A percentile compares a stretch with the other conserved stretches of the same genome.
Evolutionary conservation across 2,329 filamentous ascomycete species (phyloP).

Genomic region (Beauveria sp.): DNA sequence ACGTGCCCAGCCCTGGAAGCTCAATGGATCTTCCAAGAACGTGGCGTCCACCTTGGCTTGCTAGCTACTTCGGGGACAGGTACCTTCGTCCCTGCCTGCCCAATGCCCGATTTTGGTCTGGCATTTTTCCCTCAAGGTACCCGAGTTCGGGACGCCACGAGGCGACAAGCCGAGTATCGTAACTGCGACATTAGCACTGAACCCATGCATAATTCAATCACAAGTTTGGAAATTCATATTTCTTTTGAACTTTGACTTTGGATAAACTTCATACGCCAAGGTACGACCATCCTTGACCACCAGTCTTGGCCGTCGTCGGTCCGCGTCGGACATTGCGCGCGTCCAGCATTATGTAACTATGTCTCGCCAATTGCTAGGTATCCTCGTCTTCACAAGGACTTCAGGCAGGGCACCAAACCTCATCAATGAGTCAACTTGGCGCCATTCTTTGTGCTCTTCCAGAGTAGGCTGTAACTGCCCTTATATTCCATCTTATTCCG

Average conservation of each 20-base stretch:
- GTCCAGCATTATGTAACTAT: too few relatives aligned
- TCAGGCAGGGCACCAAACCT: neutral
- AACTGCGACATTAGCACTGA: neutral
- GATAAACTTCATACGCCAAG: too few relatives aligned
- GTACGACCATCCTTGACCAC: too few relatives aligned
- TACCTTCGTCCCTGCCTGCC: neutral
- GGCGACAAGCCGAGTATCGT: neutral
- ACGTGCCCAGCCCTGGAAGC: neutral
- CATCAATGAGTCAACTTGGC: neutral
- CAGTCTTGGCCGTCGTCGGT: too few relatives aligned
- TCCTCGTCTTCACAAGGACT: neutral
- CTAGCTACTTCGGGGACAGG: neutral
- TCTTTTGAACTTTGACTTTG: too few relatives aligned
- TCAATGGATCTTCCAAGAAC: neutral
- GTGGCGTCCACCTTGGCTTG: neutral
- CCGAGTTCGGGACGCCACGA: neutral
- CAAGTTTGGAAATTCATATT: too few relatives aligned
- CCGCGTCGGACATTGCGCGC: too few relatives aligned
- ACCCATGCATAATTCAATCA: neutral
- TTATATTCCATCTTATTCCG: slow-evolving; percentile 31
- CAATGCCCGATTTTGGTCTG: neutral
- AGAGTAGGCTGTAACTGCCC: slow-evolving; percentile 28
- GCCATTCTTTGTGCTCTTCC: slow-evolving; percentile 18
- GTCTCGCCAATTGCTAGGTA: neutral
- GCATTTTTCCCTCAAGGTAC: neutral